Conservation (phyloP, 225 moss, liverwort and hornwort genomes). For the Antitrichia curtipendula region DNA sequence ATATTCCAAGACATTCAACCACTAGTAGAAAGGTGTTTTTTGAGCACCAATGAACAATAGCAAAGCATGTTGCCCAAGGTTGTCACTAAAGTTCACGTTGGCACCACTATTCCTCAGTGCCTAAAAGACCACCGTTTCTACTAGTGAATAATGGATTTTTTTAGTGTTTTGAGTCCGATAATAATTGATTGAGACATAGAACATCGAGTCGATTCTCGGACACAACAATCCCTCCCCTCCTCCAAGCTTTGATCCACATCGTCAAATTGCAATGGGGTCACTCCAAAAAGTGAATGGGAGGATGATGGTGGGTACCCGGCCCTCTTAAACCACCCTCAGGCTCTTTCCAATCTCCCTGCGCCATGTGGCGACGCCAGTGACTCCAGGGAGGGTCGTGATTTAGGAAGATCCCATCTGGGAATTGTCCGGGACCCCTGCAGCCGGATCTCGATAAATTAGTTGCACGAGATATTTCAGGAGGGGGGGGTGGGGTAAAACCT, state of each 20-base stretch:
- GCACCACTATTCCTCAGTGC: accelerated
- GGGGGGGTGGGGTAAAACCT: no score
- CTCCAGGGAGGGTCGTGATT: not conserved
- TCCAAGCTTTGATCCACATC: accelerated
- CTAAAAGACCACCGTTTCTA: not conserved
- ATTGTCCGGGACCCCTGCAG: not conserved
- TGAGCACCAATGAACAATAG: not conserved
- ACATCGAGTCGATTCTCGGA: accelerated
- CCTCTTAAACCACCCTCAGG: not conserved
- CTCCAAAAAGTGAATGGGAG: not conserved
- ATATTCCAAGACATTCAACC: not conserved
- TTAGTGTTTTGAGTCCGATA: not conserved
- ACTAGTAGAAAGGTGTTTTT: not conserved
- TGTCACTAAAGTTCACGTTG: no score
- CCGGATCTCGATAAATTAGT: no score
- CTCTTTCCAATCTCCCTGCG: not conserved
- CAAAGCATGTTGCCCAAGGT: no score
- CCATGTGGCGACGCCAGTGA: not conserved
- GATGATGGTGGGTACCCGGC: not conserved
- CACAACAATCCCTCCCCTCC: not conserved
- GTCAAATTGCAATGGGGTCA: not conserved
- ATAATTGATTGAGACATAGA: accelerated
- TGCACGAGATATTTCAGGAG: no score
- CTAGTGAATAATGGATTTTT: not conserved
- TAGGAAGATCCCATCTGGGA: not conserved